Evolutionary conservation across 805 yeast species (phyloP).

Genomic region (Yamadazyma kitorensis): DNA sequence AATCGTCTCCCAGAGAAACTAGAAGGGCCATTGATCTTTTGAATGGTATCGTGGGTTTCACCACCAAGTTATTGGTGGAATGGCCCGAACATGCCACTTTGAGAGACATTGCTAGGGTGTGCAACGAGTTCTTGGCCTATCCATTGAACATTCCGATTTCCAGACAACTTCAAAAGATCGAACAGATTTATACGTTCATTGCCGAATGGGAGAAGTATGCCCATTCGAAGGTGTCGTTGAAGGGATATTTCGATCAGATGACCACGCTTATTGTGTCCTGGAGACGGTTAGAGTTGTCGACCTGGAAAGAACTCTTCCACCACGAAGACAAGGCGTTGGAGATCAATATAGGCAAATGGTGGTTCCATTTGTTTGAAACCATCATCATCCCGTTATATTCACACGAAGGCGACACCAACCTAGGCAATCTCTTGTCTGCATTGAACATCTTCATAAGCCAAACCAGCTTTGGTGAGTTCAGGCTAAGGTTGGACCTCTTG

Average conservation of each 20-base stretch:
- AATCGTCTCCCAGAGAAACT: slow-evolving; percentile 58
- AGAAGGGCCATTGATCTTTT: slow-evolving; percentile 52
- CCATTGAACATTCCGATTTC: slow-evolving; percentile 74
- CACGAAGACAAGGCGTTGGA: slow-evolving; percentile 55
- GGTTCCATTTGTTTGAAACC: slow-evolving; percentile 87
- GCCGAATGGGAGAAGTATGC: slow-evolving; percentile 96
- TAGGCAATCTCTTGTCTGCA: slow-evolving; percentile 43
- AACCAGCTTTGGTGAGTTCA: slow-evolving; percentile 73
- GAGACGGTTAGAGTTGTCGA: slow-evolving; percentile 82
- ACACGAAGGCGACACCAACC: slow-evolving; percentile 22
- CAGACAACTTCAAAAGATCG: slow-evolving; percentile 73
- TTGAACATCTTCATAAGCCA: slow-evolving; percentile 74
- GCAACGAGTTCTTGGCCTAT: slow-evolving; percentile 61
- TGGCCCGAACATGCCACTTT: slow-evolving; percentile 98
- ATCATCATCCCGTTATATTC: slow-evolving; percentile 54
- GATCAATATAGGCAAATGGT: slow-evolving; percentile 70
- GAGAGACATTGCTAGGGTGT: slow-evolving; percentile 59
- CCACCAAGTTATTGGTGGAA: slow-evolving; percentile 47
- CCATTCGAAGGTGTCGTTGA: slow-evolving; percentile 67
- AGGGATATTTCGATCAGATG: slow-evolving; percentile 50
- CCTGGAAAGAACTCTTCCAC: slow-evolving; percentile 77
- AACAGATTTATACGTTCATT: slow-evolving; percentile 77
- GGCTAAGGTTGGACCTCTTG: slow-evolving; percentile 55
- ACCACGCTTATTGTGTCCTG: slow-evolving; percentile 78
- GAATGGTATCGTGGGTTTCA: slow-evolving; percentile 27